Evolutionary conservation across 2,329 filamentous ascomycete species (phyloP).

Genomic region (Fusarium guadeloupense): DNA sequence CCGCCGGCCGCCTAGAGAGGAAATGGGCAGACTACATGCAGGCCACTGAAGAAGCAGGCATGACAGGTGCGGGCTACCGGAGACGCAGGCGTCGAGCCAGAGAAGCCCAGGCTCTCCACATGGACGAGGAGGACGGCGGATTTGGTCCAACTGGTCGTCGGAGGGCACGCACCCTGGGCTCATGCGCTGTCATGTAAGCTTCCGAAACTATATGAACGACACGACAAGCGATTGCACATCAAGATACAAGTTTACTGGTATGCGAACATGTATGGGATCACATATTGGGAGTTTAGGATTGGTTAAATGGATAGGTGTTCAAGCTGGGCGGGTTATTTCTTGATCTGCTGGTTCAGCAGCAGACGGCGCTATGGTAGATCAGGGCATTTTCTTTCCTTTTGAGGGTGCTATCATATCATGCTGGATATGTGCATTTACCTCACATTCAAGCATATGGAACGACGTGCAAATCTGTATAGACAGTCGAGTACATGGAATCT

Average conservation of each 20-base stretch:
- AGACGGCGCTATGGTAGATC: slow-evolving; percentile 38
- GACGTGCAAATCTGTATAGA: slow-evolving; percentile 29
- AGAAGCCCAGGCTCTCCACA: slow-evolving; percentile 82
- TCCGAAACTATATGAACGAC: slow-evolving; percentile 1
- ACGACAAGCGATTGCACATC: background rate
- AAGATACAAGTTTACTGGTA: slow-evolving; percentile 1
- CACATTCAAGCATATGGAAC: slow-evolving; percentile 14
- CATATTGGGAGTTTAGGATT: slow-evolving; percentile 2
- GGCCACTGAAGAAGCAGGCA: slow-evolving; percentile 83
- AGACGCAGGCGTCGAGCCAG: slow-evolving; percentile 79
- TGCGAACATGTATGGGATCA: slow-evolving; percentile 5
- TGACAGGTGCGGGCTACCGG: slow-evolving; percentile 70
- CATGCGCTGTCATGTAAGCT: slow-evolving; percentile 71
- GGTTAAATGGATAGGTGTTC: slow-evolving; percentile 24
- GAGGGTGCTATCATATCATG: background rate
- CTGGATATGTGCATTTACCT: slow-evolving; percentile 8
- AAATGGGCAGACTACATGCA: slow-evolving; percentile 98
- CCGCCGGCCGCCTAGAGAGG: slow-evolving; percentile 81
- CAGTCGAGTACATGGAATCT: slow-evolving; percentile 20
- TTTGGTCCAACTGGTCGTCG: slow-evolving; percentile 62
- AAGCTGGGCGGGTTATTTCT: slow-evolving; percentile 7
- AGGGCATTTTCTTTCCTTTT: slow-evolving; percentile 15
- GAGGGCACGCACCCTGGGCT: slow-evolving; percentile 70
- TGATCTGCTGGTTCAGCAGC: slow-evolving; percentile 7
- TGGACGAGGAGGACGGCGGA: slow-evolving; percentile 79